Evolutionary conservation across 257 asterid species (phyloP).

Genomic region (Solanum etuberosum): DNA sequence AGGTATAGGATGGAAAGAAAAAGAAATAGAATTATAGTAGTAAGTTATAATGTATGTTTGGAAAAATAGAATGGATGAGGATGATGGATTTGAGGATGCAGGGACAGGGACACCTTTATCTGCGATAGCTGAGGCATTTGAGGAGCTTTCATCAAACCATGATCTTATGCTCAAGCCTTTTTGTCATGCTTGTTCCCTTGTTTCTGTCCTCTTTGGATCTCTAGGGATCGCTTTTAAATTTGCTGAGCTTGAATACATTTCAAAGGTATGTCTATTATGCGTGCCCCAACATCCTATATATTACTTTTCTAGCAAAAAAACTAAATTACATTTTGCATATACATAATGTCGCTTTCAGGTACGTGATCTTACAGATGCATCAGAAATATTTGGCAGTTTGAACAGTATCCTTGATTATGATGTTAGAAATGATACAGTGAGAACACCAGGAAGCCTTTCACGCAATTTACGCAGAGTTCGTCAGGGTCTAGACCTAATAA

Average conservation of each 20-base stretch:
- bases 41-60: neutral
- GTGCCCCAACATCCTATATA: neutral
- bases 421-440: constrained; percentile 47
- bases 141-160: constrained; percentile 48
- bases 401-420: constrained; percentile 55
- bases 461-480: constrained; percentile 90
- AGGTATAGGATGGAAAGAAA: neutral
- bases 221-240: constrained; percentile 87
- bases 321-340: too few relatives aligned
- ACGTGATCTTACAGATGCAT: constrained; percentile 58
- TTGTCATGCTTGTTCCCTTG: constrained; percentile 80
- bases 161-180: constrained; percentile 69
- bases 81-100: constrained; percentile 36
- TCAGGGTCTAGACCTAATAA: constrained; percentile 93
- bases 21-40: neutral
- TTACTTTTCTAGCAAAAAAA: neutral
- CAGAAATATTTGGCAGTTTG: constrained; percentile 40
- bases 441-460: constrained; percentile 71
- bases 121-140: constrained; percentile 85
- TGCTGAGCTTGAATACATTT: constrained; percentile 76
- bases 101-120: constrained; percentile 47
- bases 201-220: constrained; percentile 82
- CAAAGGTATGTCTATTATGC: constrained; percentile 45
- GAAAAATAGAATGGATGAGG: constrained; percentile 31
- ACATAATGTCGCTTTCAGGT: constrained; percentile 36